phyloP scores from a whole-genome alignment of 1,284 basidiomycete species.

The Rhodotorula sp. region DNA sequence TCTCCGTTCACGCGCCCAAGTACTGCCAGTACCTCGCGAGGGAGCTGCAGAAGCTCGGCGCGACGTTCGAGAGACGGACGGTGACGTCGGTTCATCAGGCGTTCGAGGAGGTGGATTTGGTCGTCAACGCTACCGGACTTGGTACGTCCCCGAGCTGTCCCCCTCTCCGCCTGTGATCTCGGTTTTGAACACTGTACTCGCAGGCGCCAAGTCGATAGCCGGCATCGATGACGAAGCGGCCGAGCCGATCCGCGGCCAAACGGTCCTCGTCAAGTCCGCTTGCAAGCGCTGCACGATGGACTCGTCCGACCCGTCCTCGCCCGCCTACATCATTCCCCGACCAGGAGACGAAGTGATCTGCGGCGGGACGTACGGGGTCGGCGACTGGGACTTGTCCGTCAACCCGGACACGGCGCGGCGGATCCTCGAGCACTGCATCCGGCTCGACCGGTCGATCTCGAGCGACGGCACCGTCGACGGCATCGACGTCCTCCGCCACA shows the following conservation, averaged over 20 bases:
- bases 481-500: slow-evolving; percentile 59
- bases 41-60: slow-evolving; percentile 43
- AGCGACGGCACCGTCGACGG: slow-evolving; percentile 43
- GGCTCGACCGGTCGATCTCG: slow-evolving; percentile 49
- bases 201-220: slow-evolving; percentile 68
- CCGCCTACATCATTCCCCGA: slow-evolving; percentile 52
- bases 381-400: slow-evolving; percentile 46
- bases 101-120: slow-evolving; percentile 42
- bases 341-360: slow-evolving; percentile 48
- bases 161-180: neutral
- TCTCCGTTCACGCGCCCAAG: slow-evolving; percentile 50
- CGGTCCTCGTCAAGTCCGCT: slow-evolving; percentile 59
- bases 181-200: slow-evolving; percentile 37
- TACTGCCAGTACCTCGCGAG: slow-evolving; percentile 48
- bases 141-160: slow-evolving; percentile 37
- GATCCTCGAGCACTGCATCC: slow-evolving; percentile 50
- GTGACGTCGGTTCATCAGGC: slow-evolving; percentile 49
- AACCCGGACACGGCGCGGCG: slow-evolving; percentile 45
- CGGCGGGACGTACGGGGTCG: slow-evolving; percentile 32
- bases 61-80: slow-evolving; percentile 45
- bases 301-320: slow-evolving; percentile 1
- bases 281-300: slow-evolving; percentile 42
- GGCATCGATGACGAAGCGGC: slow-evolving; percentile 72
- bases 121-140: slow-evolving; percentile 54
- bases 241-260: slow-evolving; percentile 82